Evolutionary conservation across 2,329 filamentous ascomycete genomes (phyloP).

Genomic region (Colletotrichum cordylinicola): DNA sequence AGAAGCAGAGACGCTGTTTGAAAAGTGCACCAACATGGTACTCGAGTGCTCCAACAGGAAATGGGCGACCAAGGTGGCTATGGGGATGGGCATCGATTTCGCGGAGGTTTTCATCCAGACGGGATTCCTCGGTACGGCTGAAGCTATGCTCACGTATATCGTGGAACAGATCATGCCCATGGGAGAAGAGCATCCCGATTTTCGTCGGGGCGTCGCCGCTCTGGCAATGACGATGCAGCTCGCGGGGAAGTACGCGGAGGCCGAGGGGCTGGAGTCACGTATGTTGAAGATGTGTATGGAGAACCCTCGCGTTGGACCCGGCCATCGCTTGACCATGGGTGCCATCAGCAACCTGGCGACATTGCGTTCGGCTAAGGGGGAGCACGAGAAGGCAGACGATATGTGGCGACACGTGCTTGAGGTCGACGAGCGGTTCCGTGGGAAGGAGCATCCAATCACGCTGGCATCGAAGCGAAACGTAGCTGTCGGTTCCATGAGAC

Average conservation of each 20-base stretch:
- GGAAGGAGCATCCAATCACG: not conserved
- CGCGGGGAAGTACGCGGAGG: not conserved
- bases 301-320: not conserved
- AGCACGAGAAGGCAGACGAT: not conserved
- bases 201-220: not conserved
- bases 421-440: not conserved
- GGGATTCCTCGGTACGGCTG: too few species aligned
- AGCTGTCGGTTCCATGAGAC: slow-evolving; percentile 18
- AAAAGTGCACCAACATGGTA: too few species aligned
- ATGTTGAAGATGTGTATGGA: not conserved
- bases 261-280: not conserved
- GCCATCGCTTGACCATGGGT: not conserved
- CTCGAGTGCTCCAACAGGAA: too few species aligned
- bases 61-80: too few species aligned
- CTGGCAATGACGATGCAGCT: not conserved
- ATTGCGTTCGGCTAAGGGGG: not conserved
- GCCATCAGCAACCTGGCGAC: not conserved
- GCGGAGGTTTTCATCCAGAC: not conserved
- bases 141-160: too few species aligned
- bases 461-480: slow-evolving; percentile 1
- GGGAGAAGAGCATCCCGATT: not conserved
- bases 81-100: not conserved
- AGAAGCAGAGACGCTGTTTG: not conserved
- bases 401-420: not conserved
- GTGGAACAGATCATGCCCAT: too few species aligned